Evolutionary conservation across 495 filamentous ascomycete genomes (phyloP), one percentile per base, ranked within the genome.

Genomic region (Glonium stellatum): DNA sequence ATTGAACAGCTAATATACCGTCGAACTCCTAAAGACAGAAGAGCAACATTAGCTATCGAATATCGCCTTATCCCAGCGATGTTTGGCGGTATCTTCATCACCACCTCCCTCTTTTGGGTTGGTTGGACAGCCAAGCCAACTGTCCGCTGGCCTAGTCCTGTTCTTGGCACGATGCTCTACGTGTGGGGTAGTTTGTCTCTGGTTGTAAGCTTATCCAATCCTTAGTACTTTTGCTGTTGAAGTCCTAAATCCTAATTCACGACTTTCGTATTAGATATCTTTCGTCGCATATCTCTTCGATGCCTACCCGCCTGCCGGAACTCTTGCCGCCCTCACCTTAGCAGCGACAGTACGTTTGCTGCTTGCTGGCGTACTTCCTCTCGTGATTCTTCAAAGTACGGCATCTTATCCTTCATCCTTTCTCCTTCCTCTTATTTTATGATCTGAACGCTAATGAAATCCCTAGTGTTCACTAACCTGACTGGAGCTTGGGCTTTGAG

Each of bases 251-350:
- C 27, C 27, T 31, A 31, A 31, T 31, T 31, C 27, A 27, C 11
- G 48, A 11, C 31, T 27, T 21, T 34, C 15, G n/a, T 4, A 0
- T 21, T 19, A 72, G 66, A 75, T 73, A 25, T 72, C 71, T 8
- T 50, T 72, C 13, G 62, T 76, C 46, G 66, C 73, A 10, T 77
- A 77, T 51, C 67, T 77, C 55, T 76, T 77, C 66, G 75, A 77
- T 52, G 75, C 73, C 4, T 76, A 72, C 51, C 66, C 68, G 18
- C 68, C 70, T 1, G 61, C 66, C 10, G 64, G 64, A 34, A 70
- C 66, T 6, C 66, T 70, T 1, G 37, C 68, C 1, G 70, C 70
- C 15, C 62, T 72, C 18, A 70, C 70, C 0, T 57, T 63, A 22
- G 62, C 60, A 9, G 70, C 66, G 1, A 60, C 59, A 22, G 36